phyloP scores from a whole-genome alignment of 768 basidiomycete genomes.

The Russula sp. region DNA sequence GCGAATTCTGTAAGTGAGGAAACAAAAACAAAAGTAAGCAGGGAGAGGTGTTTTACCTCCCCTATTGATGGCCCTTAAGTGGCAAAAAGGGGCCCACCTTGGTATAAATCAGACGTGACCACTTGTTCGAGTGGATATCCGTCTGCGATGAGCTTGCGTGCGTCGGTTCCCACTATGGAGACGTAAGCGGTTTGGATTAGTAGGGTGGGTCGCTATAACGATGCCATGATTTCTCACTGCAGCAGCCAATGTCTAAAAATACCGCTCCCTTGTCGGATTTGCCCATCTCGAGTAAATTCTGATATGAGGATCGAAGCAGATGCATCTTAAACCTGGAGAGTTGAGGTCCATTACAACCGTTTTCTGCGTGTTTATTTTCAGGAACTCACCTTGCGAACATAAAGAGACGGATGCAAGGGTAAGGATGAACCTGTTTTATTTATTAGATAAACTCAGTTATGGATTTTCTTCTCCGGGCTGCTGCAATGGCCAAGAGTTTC shows the following conservation, averaged over 20 bases:
- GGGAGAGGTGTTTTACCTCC: neutral
- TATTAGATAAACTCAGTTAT: neutral
- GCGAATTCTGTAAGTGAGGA: conserved; percentile 47
- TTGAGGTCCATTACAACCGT: neutral
- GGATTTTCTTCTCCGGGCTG: neutral
- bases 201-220: neutral
- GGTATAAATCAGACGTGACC: conserved; percentile 42
- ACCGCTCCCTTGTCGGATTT: conserved; percentile 39
- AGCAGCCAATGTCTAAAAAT: conserved; percentile 48
- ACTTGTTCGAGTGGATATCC: conserved; percentile 44
- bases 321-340: conserved; percentile 12
- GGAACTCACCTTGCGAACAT: conserved; percentile 12
- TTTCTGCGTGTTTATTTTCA: neutral
- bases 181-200: neutral
- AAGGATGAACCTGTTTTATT: conserved; percentile 11
- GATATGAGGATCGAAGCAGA: neutral
- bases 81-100: conserved; percentile 34
- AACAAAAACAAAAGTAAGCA: neutral
- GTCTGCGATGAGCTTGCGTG: conserved; percentile 42
- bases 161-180: conserved; percentile 43
- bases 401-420: conserved; percentile 17
- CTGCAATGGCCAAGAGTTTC: neutral
- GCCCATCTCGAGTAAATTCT: conserved; percentile 35
- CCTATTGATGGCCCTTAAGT: neutral
- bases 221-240: conserved; percentile 37